These are phyloP conservation scores for Aspergillus ruber DNA, from an alignment of 2,329 filamentous ascomycete genomes.

Conservation along the genomic window DNA sequence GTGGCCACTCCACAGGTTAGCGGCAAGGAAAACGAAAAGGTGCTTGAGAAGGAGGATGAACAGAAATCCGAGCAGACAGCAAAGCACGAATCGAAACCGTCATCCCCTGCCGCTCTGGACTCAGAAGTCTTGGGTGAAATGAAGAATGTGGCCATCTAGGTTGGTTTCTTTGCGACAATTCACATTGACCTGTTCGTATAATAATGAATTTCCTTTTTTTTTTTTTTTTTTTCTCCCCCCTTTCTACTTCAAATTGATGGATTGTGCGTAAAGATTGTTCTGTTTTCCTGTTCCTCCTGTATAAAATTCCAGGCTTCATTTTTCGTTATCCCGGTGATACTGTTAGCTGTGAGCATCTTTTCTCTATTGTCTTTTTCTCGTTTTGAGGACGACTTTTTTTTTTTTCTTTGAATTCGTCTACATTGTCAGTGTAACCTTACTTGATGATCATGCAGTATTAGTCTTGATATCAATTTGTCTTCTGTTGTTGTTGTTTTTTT, in stretches of 20 bases:
- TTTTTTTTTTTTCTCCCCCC: constrained; percentile 8
- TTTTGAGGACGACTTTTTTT: constrained; percentile 15
- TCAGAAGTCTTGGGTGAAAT: constrained; percentile 40
- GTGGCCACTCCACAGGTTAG: constrained; percentile 31
- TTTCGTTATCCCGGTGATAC: constrained; percentile 15
- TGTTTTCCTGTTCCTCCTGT: constrained; percentile 17
- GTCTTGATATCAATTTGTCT: constrained; percentile 7
- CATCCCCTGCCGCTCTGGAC: constrained; percentile 25
- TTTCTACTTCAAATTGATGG: constrained; percentile 15
- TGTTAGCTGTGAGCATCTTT: constrained; percentile 17
- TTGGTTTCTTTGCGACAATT: neutral
- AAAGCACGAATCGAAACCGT: constrained; percentile 22
- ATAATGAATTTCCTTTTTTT: constrained; percentile 5
- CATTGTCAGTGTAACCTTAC: constrained; percentile 27
- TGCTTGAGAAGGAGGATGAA: constrained; percentile 15
- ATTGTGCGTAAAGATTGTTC: constrained; percentile 18
- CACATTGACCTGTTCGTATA: neutral
- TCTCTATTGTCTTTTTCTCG: constrained; percentile 9
- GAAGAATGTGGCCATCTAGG: constrained; percentile 43
- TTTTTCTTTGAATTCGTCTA: constrained; percentile 9
- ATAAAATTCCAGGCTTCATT: constrained; percentile 25
- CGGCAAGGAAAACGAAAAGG: constrained; percentile 28
- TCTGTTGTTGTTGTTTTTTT: neutral
- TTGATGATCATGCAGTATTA: constrained; percentile 25
- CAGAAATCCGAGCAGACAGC: constrained; percentile 23